These are phyloP conservation scores for Lyophyllum shimeji DNA, from an alignment of 768 basidiomycete genomes.

Conservation along the genomic window DNA sequence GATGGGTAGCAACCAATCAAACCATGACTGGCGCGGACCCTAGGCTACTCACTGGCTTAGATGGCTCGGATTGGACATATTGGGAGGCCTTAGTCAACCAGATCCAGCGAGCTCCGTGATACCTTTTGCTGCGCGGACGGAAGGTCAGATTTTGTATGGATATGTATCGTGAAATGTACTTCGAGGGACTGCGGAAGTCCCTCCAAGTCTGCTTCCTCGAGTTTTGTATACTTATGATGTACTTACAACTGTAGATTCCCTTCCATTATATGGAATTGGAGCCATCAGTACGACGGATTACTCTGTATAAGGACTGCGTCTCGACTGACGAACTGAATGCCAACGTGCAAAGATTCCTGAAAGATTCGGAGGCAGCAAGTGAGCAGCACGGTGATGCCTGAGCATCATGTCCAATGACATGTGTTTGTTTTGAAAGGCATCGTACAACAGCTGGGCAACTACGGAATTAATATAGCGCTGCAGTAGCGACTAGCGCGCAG, in stretches of 20 bases:
- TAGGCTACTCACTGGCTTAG: conserved; percentile 46
- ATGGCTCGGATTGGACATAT: conserved; percentile 74
- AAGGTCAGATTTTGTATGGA: background rate
- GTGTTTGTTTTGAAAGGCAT: background rate
- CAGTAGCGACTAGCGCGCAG: background rate
- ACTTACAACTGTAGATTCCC: too few relatives aligned
- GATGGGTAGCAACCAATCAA: conserved; percentile 53
- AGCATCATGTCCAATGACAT: background rate
- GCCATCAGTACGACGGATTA: too few relatives aligned
- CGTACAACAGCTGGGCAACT: background rate
- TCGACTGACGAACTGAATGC: too few relatives aligned
- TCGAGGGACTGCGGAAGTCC: too few relatives aligned
- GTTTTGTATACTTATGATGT: too few relatives aligned
- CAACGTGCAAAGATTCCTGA: too few relatives aligned
- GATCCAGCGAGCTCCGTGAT: conserved; percentile 42
- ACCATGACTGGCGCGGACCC: conserved; percentile 40
- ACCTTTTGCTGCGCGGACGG: background rate
- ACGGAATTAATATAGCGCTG: background rate
- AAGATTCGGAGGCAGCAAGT: too few relatives aligned
- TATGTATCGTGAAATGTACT: background rate
- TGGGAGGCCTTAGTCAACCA: conserved; percentile 80
- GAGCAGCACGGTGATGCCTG: too few relatives aligned
- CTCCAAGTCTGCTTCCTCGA: too few relatives aligned
- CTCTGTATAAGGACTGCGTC: too few relatives aligned
- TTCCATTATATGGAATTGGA: too few relatives aligned